These are phyloP conservation scores for Protomyces inouyei DNA, from an alignment of 1,139 yeast genomes.

Conservation along the genomic window DNA sequence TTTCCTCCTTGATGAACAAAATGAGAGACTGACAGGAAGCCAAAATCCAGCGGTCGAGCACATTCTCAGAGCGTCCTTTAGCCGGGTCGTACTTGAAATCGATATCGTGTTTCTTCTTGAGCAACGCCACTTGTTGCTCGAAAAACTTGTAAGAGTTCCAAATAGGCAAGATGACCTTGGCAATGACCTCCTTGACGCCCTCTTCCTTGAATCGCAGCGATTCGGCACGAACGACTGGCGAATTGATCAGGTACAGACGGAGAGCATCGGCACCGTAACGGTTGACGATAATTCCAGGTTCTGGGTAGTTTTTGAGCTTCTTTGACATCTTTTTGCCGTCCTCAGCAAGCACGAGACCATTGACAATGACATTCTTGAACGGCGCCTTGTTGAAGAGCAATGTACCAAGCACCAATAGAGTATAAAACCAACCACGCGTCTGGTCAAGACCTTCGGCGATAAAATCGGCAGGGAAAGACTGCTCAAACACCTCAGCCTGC, in stretches of 20 bases:
- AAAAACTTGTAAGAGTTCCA: constrained; percentile 95
- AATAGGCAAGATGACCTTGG: constrained; percentile 95
- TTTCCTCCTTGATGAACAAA: constrained; percentile 78
- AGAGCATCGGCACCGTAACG: constrained; percentile 97
- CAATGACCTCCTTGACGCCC: constrained; percentile 95
- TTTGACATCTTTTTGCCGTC: constrained; percentile 99
- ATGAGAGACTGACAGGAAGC: constrained; percentile 91
- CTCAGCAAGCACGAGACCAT: constrained; percentile 93
- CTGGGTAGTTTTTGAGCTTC: constrained; percentile 96
- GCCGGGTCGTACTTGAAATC: constrained; percentile 69
- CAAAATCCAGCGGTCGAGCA: constrained; percentile 95
- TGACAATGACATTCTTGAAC: constrained; percentile 88
- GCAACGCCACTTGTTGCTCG: constrained; percentile 85
- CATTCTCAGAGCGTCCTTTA: constrained; percentile 61
- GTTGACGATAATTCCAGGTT: constrained; percentile 73
- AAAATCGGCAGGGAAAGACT: constrained; percentile 91
- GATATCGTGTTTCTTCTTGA: constrained; percentile 65
- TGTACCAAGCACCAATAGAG: constrained; percentile 90
- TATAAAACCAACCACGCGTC: constrained; percentile 99
- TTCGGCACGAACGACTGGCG: constrained; percentile 96
- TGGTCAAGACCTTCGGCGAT: constrained; percentile 98
- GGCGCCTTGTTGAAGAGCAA: constrained; percentile 91
- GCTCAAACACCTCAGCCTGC: constrained; percentile 59
- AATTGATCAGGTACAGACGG: constrained; percentile 89
- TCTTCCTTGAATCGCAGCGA: constrained; percentile 95